Evolutionary conservation across 768 basidiomycete species (phyloP), one percentile per base, ranked within the genome.

Genomic region (Gautieria morchelliformis): DNA sequence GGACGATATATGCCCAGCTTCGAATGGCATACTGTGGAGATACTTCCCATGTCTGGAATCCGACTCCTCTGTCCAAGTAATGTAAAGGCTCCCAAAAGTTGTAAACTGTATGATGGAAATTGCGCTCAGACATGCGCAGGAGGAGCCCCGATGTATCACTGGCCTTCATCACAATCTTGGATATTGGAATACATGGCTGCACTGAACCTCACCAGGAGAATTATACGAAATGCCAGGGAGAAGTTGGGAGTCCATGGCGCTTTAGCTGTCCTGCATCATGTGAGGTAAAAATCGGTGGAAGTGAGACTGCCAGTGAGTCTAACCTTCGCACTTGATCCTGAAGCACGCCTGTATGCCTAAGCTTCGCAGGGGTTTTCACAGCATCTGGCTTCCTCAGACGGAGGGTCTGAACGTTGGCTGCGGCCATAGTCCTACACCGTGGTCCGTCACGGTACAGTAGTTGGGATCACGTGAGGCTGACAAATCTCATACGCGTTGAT

Each of bases 21-120:
- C 96, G 78, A 61, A 99, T 84, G n/a, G 93, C 84, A 67, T 85
- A 96, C 53, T 78, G 73, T 11, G 96, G 93, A 9, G 93, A 89
- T 5, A 90, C 82, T 67, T 99, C 96, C 96, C 96, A 99, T 0
- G 96, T 98, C 71, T 98, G 95, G 70, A 99, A 97, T 8, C 89
- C 96, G 59, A 84, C 77, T 24, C 91, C 92, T 57, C 83, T 74
- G 58, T 85, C 81, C 57, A 96, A 76, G 66, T 93, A 94, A 72
- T 99, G 96, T 15, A 99, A 73, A 19, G 96, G 96, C 67, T 98
- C 96, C 92, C 92, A 98, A 70, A 96, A 99, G 72, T 99, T 99
- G 79, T 85, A 99, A 12, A 96, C 96, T 99, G 61, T 53, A 14
- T 44, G 41, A 20, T 5, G 52, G 54, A 27, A 42, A 17, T 24